Percentiles rank a stretch among this genome's conserved stretches.
Evolutionary conservation across 129 eudicot species (phyloP).

Genomic region (Tagetes patula): DNA sequence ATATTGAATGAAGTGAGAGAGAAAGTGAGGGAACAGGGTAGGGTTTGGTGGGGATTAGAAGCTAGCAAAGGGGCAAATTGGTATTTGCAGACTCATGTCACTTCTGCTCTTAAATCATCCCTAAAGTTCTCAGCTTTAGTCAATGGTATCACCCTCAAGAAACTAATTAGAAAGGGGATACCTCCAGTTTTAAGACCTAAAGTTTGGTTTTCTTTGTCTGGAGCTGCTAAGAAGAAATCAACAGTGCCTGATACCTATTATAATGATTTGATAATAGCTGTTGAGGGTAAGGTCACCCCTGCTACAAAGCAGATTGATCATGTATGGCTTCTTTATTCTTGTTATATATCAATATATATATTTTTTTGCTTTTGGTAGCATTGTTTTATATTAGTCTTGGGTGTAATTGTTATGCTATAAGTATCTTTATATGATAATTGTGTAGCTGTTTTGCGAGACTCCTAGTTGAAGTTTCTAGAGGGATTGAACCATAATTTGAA

Average conservation of each 20-base stretch:
- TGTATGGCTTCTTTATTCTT: constrained; percentile 33
- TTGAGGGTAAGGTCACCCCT: constrained; percentile 77
- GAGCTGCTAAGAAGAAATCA: constrained; percentile 98
- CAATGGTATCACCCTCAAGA: constrained; percentile 82
- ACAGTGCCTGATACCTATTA: constrained; percentile 92
- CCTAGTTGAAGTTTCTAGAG: neutral
- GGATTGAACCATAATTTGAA: neutral
- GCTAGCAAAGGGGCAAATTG: constrained; percentile 88
- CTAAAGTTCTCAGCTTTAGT: constrained; percentile 66
- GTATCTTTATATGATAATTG: constrained; percentile 15
- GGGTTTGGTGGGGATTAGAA: constrained; percentile 93
- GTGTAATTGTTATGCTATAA: constrained; percentile 1
- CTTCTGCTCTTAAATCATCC: constrained; percentile 70
- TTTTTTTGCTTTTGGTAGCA: neutral
- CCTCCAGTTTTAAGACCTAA: constrained; percentile 86
- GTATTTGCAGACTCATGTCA: constrained; percentile 61
- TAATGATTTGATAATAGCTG: constrained; percentile 66
- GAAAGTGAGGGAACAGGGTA: constrained; percentile 87
- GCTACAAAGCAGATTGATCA: constrained; percentile 97
- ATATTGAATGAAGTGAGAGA: constrained; percentile 92
- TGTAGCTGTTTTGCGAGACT: neutral
- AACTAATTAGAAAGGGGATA: constrained; percentile 82
- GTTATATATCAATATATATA: constrained; percentile 5
- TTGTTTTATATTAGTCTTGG: neutral
- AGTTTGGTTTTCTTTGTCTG: constrained; percentile 88